These are phyloP conservation scores for Astrothelium macrocarpum DNA, from an alignment of 495 filamentous ascomycete species.

Conservation along the genomic window DNA sequence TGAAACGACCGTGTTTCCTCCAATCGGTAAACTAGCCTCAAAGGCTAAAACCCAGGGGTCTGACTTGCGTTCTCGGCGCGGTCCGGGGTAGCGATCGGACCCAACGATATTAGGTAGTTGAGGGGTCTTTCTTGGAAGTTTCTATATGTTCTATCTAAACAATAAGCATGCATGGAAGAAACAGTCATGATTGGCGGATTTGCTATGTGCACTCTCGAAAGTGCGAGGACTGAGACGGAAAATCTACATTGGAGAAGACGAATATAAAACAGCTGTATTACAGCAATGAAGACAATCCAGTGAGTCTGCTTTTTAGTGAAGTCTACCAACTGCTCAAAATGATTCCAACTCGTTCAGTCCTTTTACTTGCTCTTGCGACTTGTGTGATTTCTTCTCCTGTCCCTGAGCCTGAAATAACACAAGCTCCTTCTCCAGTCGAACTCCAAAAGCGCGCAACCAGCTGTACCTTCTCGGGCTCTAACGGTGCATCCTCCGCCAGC, in stretches of 20 bases:
- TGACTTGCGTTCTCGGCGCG: no score
- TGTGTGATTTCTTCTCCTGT: slow-evolving; percentile 5
- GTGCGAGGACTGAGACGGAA: background rate
- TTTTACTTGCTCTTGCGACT: slow-evolving; percentile 11
- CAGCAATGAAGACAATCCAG: background rate
- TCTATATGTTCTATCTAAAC: background rate
- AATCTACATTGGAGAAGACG: background rate
- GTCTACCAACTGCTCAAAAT: background rate
- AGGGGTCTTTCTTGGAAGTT: background rate
- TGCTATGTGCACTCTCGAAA: background rate
- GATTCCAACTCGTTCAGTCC: slow-evolving; percentile 3
- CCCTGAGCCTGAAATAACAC: slow-evolving; percentile 2
- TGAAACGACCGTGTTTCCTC: background rate
- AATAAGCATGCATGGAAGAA: background rate
- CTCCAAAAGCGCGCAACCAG: slow-evolving; percentile 29
- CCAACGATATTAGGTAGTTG: background rate
- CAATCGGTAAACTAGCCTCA: background rate
- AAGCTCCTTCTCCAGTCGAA: slow-evolving; percentile 7
- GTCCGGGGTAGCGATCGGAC: no score
- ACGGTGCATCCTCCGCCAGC: slow-evolving; percentile 31
- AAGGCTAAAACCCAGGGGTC: no score
- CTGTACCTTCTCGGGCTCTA: slow-evolving; percentile 43
- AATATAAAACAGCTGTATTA: background rate
- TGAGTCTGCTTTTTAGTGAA: background rate
- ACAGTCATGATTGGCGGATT: background rate